Evolutionary conservation across 2,329 filamentous ascomycete genomes (phyloP).

Genomic region (Aspergillus pseudoterreus): DNA sequence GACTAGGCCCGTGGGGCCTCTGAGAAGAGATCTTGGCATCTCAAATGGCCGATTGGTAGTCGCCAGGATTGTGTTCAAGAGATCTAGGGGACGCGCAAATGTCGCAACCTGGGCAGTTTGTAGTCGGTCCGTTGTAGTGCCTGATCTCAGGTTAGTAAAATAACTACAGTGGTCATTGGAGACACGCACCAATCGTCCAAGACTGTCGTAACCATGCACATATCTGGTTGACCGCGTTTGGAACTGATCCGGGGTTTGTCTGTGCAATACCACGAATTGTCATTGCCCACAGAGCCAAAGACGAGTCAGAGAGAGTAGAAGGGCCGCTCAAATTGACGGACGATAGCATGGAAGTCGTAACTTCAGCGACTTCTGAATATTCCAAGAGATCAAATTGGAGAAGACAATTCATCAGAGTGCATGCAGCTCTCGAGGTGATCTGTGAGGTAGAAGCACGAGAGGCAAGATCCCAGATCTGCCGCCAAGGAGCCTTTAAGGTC

Average conservation of each 20-base stretch:
- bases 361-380: conserved; percentile 64
- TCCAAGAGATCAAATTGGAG: conserved; percentile 63
- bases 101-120: conserved; percentile 63
- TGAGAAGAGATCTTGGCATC: conserved; percentile 16
- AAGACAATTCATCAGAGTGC: conserved; percentile 66
- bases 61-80: conserved; percentile 65
- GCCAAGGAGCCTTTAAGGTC: conserved; percentile 57
- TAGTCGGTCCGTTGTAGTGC: conserved; percentile 55
- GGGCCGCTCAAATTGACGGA: conserved; percentile 81
- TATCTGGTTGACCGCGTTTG: conserved; percentile 65
- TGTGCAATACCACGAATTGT: conserved; percentile 64
- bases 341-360: conserved; percentile 67
- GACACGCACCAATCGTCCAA: conserved; percentile 72
- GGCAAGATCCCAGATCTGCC: conserved; percentile 71
- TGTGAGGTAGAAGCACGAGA: conserved; percentile 67
- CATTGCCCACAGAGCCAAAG: conserved; percentile 67
- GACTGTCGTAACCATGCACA: conserved; percentile 76
- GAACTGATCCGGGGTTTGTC: conserved; percentile 65
- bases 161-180: background rate
- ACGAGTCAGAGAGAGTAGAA: conserved; percentile 72
- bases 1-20: conserved; percentile 27
- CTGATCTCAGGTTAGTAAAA: conserved; percentile 36
- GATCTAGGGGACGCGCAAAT: conserved; percentile 62
- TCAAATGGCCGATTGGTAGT: conserved; percentile 58
- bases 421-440: conserved; percentile 71